phyloP scores from a whole-genome alignment of 1,139 yeast genomes.

The Blastobotrys raffinosifermentans region DNA sequence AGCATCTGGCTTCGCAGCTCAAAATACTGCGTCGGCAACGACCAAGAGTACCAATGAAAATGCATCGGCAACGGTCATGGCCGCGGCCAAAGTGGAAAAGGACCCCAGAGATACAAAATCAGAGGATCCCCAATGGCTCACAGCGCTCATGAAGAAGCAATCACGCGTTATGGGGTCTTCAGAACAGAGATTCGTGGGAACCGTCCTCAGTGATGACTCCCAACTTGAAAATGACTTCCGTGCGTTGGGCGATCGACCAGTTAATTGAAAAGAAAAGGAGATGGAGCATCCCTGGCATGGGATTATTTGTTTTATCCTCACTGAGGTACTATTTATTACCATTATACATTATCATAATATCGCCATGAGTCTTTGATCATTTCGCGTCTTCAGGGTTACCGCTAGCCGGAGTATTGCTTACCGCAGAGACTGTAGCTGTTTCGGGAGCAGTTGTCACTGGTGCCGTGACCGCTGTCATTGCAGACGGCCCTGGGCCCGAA shows the following conservation, averaged over 20 bases:
- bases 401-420: too few species aligned
- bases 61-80: constrained; percentile 7
- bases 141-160: constrained; percentile 31
- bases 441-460: too few species aligned
- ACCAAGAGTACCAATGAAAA: constrained; percentile 17
- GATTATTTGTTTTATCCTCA: background rate
- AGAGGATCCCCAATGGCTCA: constrained; percentile 30
- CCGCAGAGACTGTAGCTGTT: too few species aligned
- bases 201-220: constrained; percentile 29
- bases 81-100: constrained; percentile 4
- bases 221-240: constrained; percentile 18
- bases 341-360: background rate
- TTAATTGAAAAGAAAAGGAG: too few species aligned
- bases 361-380: too few species aligned
- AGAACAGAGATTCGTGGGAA: constrained; percentile 33
- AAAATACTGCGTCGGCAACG: constrained; percentile 8
- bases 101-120: background rate
- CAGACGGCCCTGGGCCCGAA: background rate
- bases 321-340: background rate
- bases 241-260: background rate
- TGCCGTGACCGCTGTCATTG: too few species aligned
- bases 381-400: too few species aligned
- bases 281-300: too few species aligned
- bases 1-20: constrained; percentile 9
- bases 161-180: constrained; percentile 30